A percentile compares a stretch with the other conserved stretches of the same genome.
Evolutionary conservation across 306 rosid genomes (phyloP).

Genomic region (Phaseolus lunatus): DNA sequence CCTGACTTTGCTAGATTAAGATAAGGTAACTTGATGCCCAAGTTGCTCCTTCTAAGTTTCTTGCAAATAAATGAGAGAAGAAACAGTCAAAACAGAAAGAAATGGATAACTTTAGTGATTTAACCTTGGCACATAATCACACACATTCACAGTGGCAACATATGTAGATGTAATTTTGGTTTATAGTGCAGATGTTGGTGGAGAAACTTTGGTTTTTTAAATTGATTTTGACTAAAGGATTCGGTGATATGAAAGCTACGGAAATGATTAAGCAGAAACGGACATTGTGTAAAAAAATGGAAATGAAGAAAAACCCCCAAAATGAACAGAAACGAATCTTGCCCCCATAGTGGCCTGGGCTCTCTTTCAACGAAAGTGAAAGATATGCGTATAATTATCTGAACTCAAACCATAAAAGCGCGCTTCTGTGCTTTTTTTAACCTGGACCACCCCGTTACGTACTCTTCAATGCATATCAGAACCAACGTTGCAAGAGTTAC

Average conservation of each 20-base stretch:
- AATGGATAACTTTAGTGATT: neutral
- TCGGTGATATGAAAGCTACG: slow-evolving; percentile 49
- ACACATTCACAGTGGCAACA: slow-evolving; percentile 24
- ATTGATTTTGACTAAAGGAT: slow-evolving; percentile 46
- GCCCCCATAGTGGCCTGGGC: neutral
- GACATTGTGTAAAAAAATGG: slow-evolving; percentile 42
- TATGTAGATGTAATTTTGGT: slow-evolving; percentile 15
- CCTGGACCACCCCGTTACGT: slow-evolving; percentile 12
- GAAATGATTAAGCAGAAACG: slow-evolving; percentile 44
- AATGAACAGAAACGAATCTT: slow-evolving; percentile 25
- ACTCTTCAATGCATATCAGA: slow-evolving; percentile 3
- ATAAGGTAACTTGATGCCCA: slow-evolving; percentile 31
- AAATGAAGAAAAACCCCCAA: neutral
- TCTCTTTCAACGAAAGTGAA: slow-evolving; percentile 39
- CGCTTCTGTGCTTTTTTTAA: slow-evolving; percentile 14
- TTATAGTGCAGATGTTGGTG: neutral
- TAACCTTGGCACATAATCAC: slow-evolving; percentile 7
- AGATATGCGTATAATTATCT: neutral
- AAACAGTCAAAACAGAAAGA: slow-evolving; percentile 16
- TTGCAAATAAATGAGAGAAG: neutral
- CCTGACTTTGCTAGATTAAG: neutral
- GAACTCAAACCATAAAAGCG: slow-evolving; percentile 35
- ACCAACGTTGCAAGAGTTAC: neutral
- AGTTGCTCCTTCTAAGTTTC: neutral
- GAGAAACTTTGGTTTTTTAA: slow-evolving; percentile 30